Base-by-base conservation (phyloP, 768 basidiomycete genomes). In the Panus rudis region DNA sequence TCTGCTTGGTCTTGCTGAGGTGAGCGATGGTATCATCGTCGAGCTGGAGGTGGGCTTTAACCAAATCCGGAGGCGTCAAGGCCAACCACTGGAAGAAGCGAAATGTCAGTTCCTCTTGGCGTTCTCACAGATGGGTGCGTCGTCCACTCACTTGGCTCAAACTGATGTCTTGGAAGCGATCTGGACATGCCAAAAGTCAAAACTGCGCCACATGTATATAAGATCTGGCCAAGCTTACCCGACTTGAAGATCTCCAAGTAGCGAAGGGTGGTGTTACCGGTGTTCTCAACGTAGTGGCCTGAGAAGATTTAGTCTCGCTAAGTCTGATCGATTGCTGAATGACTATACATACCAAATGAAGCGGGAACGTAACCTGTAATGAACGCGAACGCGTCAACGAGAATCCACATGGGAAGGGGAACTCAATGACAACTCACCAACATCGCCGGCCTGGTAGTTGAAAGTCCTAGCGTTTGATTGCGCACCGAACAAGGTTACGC, bases 241-340 rank as follows among this genome's bases (percentile, higher is more conserved):
- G 76, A 66, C 51, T 68, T 72, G 57, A 81, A 76, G 6, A 83
- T 71, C 52, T 83, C 79, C 4, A 83, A 60, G 53, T 75, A 76
- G 45, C 61, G 63, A 21, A 82, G 53, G 1, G 79, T 71, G 2
- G 70, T 67, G 42, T 76, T 72, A 17, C 79, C 79, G 3, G 69
- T 75, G 53, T 82, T 80, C 52, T 81, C 78, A 16, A 83, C 65
- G 49, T 81, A 81, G 52, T 83, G 81, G 2, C 79, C 62, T 61
- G 32, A 43, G 7, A 11, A 14, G 19, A 14, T 28, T 14, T 21
- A 27, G n/a, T 11, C 11, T 6, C 2, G 22, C 1, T 3, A 4
- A 21, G 17, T 3, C 13, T 11, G 17, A 8, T n/a, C n/a, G 6
- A 22, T 16, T 28, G 10, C 24, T 11, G 30, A 35, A 46, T 4